Evolutionary conservation across 2,329 filamentous ascomycete species (phyloP), one percentile per base, ranked within the genome.

Genomic region (Phoma herbarum): DNA sequence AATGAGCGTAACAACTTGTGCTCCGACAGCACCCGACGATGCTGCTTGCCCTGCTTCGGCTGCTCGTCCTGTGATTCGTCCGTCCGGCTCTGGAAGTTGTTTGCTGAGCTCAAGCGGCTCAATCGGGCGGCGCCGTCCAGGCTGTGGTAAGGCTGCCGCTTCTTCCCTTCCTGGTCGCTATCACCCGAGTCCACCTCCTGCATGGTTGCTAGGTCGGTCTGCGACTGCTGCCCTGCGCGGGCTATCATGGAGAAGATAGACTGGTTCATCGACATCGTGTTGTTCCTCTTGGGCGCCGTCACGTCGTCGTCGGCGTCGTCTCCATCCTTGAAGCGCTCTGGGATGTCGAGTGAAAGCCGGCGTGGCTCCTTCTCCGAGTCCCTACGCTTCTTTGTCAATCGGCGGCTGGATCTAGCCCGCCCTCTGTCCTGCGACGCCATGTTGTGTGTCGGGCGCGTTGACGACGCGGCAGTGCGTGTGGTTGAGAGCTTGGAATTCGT

Each of bases 181-280:
- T 94, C 92, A 67, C 91, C 95, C 39, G 90, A 76, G 55, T 80
- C 93, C 16, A 73, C 70, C 65, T 90, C 90, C 71, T 93, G 90
- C 75, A 95, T 94, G 59, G 90, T 85, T 75, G 91, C 89, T 72
- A 96, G 93, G 77, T 96, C 90, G 50, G 90, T 88, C 59, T 87
- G 88, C 28, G 92, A 93, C 59, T 87, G 88, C 35, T 92, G 93
- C 7, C 93, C 92, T 35, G 92, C 92, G 16, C 92, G 92, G 7
- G 93, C 91, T 66, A 98, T 93, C 79, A 98, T 86, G 52, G 92
- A 93, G 76, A 97, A 96, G 54, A 98, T 89, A 64, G 92, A 96
- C 82, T 97, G 93, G 77, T 97, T 95, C 88, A 96, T 92, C 71
- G 93, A 92, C 60, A 83, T 79, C 46, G 81, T 73, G 42, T 80